Evolutionary conservation across 768 basidiomycete genomes (phyloP).

Genomic region (Mycena venus): DNA sequence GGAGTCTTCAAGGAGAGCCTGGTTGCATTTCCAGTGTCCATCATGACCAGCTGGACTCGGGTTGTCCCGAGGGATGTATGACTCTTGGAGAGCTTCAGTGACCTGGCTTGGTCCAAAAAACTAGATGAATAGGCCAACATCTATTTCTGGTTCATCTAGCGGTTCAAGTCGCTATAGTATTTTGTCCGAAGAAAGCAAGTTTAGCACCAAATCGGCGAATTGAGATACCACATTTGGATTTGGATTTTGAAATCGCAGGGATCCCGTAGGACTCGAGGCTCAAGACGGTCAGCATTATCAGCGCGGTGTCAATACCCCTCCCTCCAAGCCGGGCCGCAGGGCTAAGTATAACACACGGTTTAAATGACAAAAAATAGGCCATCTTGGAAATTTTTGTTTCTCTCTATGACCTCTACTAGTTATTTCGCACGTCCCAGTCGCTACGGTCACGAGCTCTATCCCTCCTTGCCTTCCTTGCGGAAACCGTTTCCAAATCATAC

Average conservation of each 20-base stretch:
- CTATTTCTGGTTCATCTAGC: background rate
- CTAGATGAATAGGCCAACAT: no score
- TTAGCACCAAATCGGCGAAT: slow-evolving; percentile 21
- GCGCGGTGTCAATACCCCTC: background rate
- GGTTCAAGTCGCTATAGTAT: background rate
- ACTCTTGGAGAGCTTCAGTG: no score
- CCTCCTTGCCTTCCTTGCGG: background rate
- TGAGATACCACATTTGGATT: no score
- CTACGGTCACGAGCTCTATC: background rate
- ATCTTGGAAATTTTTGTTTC: background rate
- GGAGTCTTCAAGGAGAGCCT: no score
- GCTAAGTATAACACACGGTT: background rate
- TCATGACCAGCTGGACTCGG: no score
- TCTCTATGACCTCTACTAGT: background rate
- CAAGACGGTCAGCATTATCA: background rate
- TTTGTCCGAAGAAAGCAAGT: background rate
- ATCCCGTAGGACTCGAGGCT: background rate
- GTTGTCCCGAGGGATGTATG: no score
- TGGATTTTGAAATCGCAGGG: background rate
- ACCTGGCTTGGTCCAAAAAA: no score
- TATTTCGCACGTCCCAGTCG: background rate
- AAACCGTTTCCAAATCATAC: background rate
- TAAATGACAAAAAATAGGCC: background rate
- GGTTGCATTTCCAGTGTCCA: no score
- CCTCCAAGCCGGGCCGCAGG: background rate